phyloP scores from a whole-genome alignment of 164 flowering plant genomes.

The Stephania japonica region DNA sequence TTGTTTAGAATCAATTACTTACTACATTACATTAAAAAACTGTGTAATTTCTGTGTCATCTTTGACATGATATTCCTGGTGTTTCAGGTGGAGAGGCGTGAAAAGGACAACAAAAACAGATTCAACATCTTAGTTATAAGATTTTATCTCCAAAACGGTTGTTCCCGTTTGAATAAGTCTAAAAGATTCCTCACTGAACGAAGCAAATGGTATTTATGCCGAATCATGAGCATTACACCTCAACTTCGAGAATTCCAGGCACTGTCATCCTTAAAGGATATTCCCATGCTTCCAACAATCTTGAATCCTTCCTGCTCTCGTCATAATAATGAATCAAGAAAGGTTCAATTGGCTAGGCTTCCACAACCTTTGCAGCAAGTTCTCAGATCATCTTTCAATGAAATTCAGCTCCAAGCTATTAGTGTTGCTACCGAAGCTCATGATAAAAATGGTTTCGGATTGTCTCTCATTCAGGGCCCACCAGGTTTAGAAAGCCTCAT shows the following conservation, averaged over 20 bases:
- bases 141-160: slow-evolving; percentile 63
- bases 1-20: not conserved
- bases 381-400: slow-evolving; percentile 67
- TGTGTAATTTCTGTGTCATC: not conserved
- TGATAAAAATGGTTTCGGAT: slow-evolving; percentile 37
- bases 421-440: slow-evolving; percentile 43
- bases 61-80: slow-evolving; percentile 1
- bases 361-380: slow-evolving; percentile 49
- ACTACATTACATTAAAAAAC: not conserved
- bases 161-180: slow-evolving; percentile 59
- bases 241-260: slow-evolving; percentile 97
- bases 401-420: slow-evolving; percentile 81
- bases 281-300: slow-evolving; percentile 71
- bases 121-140: slow-evolving; percentile 49
- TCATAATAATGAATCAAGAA: slow-evolving; percentile 19
- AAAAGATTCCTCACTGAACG: slow-evolving; percentile 68
- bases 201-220: slow-evolving; percentile 79
- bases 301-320: slow-evolving; percentile 46
- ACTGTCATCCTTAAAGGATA: slow-evolving; percentile 62
- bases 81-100: slow-evolving; percentile 82
- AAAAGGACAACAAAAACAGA: slow-evolving; percentile 64
- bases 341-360: slow-evolving; percentile 38
- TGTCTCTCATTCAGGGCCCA: slow-evolving; percentile 96
- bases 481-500: slow-evolving; percentile 52
- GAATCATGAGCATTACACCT: slow-evolving; percentile 82